These are phyloP conservation scores for Boletus barrowsii DNA, from an alignment of 768 basidiomycete species.

Conservation along the genomic window DNA sequence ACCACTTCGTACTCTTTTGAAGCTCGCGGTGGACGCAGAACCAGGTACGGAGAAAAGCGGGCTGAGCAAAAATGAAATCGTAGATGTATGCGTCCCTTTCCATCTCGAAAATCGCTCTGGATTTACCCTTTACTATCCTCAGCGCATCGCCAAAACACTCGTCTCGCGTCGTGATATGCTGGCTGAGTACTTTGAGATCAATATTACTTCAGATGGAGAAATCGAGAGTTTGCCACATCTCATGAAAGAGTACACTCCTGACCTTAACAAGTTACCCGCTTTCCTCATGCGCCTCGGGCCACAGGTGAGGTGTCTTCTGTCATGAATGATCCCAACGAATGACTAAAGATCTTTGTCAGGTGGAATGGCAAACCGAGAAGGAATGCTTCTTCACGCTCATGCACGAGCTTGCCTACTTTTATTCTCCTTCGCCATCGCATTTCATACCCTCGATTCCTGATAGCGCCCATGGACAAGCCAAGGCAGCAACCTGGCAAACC, in stretches of 20 bases:
- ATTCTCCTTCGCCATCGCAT: slow-evolving; percentile 33
- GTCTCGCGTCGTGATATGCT: slow-evolving; percentile 76
- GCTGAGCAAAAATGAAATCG: slow-evolving; percentile 58
- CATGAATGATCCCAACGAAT: background rate
- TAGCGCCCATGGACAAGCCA: slow-evolving; percentile 41
- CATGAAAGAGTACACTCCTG: slow-evolving; percentile 84
- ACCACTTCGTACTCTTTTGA: slow-evolving; percentile 61
- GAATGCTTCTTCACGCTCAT: slow-evolving; percentile 86
- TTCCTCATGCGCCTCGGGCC: slow-evolving; percentile 91
- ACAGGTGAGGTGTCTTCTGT: slow-evolving; percentile 48
- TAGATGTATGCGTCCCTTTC: slow-evolving; percentile 52
- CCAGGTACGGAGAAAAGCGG: slow-evolving; percentile 48
- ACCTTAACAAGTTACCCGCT: slow-evolving; percentile 83
- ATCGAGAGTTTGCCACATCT: slow-evolving; percentile 81
- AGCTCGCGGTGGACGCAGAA: slow-evolving; percentile 75
- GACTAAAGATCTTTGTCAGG: slow-evolving; percentile 41
- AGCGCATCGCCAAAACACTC: slow-evolving; percentile 67
- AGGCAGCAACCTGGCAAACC: slow-evolving; percentile 77
- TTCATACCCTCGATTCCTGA: slow-evolving; percentile 19
- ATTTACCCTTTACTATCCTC: background rate
- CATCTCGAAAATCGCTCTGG: background rate
- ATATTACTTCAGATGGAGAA: slow-evolving; percentile 60
- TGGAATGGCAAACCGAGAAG: slow-evolving; percentile 82
- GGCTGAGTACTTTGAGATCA: slow-evolving; percentile 84
- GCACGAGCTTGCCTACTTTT: slow-evolving; percentile 89